Evolutionary conservation across 2,329 filamentous ascomycete species (phyloP).

Genomic region (Penicillium brevicompactum): DNA sequence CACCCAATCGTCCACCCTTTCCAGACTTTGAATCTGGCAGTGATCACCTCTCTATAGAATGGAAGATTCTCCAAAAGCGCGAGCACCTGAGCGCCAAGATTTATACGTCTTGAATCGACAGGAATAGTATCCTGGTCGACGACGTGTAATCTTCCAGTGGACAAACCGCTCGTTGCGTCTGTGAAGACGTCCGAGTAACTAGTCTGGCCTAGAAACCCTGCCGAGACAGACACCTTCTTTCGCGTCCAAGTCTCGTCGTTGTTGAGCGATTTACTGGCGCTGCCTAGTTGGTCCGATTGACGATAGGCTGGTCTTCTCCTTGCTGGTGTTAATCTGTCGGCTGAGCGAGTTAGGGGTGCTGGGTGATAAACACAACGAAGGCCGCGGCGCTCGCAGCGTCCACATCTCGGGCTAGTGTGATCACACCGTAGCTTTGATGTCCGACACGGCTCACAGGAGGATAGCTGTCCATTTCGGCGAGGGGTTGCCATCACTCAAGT

Average conservation of each 20-base stretch:
- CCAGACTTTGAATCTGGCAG: conserved; percentile 17
- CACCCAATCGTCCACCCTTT: conserved; percentile 25
- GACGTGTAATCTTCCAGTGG: not conserved
- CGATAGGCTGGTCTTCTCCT: not conserved
- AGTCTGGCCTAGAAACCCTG: conserved; percentile 19
- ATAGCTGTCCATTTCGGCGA: conserved; percentile 8
- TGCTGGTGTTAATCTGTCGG: not conserved
- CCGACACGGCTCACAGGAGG: conserved; percentile 28
- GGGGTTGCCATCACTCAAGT: not conserved
- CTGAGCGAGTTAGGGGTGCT: not conserved
- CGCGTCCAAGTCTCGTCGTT: conserved; percentile 1
- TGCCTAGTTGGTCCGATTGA: not conserved
- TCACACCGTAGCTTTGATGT: conserved; percentile 29
- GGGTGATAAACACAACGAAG: conserved; percentile 5
- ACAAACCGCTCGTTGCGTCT: conserved; percentile 10
- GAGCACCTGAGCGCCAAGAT: conserved; percentile 27
- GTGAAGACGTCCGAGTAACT: conserved; percentile 22
- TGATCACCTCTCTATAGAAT: conserved; percentile 21
- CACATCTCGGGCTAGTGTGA: conserved; percentile 12
- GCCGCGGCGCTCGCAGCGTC: conserved; percentile 1
- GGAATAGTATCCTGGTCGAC: not conserved
- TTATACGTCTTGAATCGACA: conserved; percentile 17
- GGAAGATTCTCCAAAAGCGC: conserved; percentile 22
- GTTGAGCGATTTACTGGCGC: not conserved
- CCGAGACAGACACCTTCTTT: conserved; percentile 1